Evolutionary conservation across 768 basidiomycete genomes (phyloP).

Genomic region (Chalciporus chontae): DNA sequence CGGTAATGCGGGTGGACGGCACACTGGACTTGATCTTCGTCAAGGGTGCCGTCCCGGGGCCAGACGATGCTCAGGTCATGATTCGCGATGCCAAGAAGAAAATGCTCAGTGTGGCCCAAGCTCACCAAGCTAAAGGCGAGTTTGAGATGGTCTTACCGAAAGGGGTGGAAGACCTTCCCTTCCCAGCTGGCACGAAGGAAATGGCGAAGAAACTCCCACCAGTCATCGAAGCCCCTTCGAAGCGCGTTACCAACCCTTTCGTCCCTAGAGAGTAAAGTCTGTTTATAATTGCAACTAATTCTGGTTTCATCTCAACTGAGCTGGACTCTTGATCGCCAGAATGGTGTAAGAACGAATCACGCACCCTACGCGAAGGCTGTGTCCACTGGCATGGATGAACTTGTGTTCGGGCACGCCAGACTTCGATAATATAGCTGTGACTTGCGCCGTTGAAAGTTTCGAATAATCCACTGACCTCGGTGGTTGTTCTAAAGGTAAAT

Average conservation of each 20-base stretch:
- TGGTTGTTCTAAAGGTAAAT: too few relatives aligned
- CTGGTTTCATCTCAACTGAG: background rate
- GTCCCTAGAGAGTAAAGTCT: constrained; percentile 59
- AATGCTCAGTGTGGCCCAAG: constrained; percentile 54
- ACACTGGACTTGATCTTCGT: constrained; percentile 86
- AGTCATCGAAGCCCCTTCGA: constrained; percentile 67
- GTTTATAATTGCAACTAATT: constrained; percentile 8
- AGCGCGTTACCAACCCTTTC: constrained; percentile 76
- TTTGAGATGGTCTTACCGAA: constrained; percentile 78
- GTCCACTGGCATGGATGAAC: too few relatives aligned
- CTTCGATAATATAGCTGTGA: too few relatives aligned
- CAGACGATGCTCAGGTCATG: constrained; percentile 83
- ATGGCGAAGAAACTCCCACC: constrained; percentile 64
- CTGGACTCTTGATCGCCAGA: background rate
- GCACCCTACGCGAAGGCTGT: too few relatives aligned
- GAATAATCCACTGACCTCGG: too few relatives aligned
- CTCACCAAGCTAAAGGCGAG: constrained; percentile 66
- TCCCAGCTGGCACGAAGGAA: constrained; percentile 85
- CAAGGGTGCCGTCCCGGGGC: constrained; percentile 86
- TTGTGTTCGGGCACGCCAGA: too few relatives aligned
- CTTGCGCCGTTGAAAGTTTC: too few relatives aligned
- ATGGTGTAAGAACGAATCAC: too few relatives aligned
- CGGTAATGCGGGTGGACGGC: constrained; percentile 85
- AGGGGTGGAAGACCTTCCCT: constrained; percentile 81
- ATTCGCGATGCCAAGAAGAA: constrained; percentile 90